Evolutionary conservation across 164 flowering plant genomes (phyloP).

Genomic region (Echeveria elegans): DNA sequence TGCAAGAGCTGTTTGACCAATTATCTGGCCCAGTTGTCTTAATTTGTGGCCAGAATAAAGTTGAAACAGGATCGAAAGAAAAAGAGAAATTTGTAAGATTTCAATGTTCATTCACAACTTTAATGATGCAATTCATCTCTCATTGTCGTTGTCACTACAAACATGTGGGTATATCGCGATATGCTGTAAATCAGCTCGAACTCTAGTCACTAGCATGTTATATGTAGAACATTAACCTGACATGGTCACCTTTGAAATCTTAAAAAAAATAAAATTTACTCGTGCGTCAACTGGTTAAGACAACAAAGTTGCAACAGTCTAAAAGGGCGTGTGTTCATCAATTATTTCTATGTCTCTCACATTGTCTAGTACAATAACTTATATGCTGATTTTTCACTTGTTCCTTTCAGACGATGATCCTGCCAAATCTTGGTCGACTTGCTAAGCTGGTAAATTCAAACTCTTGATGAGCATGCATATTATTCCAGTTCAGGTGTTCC

Average conservation of each 20-base stretch:
- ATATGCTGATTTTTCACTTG: conserved; percentile 1
- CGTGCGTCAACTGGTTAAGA: not conserved
- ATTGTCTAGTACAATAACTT: no score
- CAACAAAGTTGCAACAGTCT: not conserved
- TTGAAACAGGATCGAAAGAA: conserved; percentile 76
- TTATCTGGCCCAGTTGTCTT: conserved; percentile 81
- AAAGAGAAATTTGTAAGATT: conserved; percentile 79
- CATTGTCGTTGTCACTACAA: no score
- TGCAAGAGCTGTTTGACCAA: conserved; percentile 71
- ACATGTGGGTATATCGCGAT: no score
- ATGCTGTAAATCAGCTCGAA: no score
- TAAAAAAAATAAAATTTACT: no score
- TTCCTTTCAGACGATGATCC: conserved; percentile 74
- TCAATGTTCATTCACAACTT: not conserved
- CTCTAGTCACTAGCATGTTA: no score
- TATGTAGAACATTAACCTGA: not conserved
- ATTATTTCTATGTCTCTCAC: no score
- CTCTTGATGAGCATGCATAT: not conserved
- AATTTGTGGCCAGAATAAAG: conserved; percentile 91
- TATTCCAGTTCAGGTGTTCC: no score
- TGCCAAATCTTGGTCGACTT: conserved; percentile 76
- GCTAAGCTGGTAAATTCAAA: conserved; percentile 68
- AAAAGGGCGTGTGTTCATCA: not conserved
- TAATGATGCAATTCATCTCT: not conserved
- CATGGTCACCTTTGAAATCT: not conserved